phyloP scores from a whole-genome alignment of 352 stramenopile species.

The Phytophthora idaei region DNA sequence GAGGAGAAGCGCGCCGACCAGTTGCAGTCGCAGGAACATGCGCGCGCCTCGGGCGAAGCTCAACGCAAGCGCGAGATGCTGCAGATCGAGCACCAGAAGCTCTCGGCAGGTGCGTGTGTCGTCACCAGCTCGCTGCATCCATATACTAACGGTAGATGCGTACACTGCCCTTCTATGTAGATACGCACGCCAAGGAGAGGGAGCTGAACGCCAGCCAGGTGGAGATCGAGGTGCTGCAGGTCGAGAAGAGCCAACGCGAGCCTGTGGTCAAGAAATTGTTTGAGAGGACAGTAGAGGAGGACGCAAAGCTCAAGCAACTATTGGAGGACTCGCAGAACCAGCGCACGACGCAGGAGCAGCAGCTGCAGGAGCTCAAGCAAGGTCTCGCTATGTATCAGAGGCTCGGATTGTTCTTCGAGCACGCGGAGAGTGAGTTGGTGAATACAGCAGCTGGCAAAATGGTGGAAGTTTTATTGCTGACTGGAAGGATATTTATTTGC shows the following conservation, averaged over 20 bases:
- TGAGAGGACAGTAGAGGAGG: conserved; percentile 58
- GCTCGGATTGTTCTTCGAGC: conserved; percentile 75
- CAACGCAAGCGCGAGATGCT: conserved; percentile 50
- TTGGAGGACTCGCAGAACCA: conserved; percentile 50
- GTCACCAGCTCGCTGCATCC: neutral
- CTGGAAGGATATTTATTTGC: neutral
- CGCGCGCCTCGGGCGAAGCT: conserved; percentile 43
- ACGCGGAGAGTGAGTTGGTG: conserved; percentile 47
- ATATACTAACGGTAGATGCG: neutral
- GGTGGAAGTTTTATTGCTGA: neutral
- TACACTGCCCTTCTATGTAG: conserved; percentile 10
- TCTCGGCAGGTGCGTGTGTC: conserved; percentile 33
- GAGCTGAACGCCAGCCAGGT: conserved; percentile 58
- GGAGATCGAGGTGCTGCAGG: conserved; percentile 73
- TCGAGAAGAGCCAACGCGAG: conserved; percentile 62
- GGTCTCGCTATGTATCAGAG: conserved; percentile 72
- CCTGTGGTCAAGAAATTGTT: conserved; percentile 72
- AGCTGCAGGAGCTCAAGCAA: conserved; percentile 64
- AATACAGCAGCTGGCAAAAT: neutral
- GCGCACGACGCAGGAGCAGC: conserved; percentile 46
- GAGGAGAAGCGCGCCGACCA: conserved; percentile 54
- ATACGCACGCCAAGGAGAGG: conserved; percentile 56
- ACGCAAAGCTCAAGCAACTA: conserved; percentile 58
- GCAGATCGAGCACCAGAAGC: conserved; percentile 48
- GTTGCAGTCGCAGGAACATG: conserved; percentile 46